Evolutionary conservation across 2,329 filamentous ascomycete genomes (phyloP).

Genomic region (Tympanopsis confertula): DNA sequence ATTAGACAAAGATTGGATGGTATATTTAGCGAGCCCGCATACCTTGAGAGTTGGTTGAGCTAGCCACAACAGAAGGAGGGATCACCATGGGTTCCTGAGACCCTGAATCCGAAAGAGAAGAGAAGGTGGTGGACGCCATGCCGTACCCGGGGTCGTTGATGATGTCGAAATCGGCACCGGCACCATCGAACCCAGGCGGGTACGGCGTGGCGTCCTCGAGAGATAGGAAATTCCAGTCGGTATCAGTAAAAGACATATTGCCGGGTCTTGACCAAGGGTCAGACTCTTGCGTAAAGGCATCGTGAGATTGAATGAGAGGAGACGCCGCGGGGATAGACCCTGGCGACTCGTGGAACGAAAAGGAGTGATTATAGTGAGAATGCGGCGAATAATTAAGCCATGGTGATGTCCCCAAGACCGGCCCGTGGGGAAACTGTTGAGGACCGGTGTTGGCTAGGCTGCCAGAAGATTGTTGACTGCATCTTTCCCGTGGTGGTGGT

Average conservation of each 20-base stretch:
- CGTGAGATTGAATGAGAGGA: too few relatives aligned
- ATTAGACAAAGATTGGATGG: not conserved
- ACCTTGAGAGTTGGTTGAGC: not conserved
- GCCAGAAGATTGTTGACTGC: not conserved
- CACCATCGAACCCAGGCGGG: too few relatives aligned
- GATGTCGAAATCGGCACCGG: too few relatives aligned
- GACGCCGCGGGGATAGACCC: too few relatives aligned
- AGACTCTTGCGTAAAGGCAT: too few relatives aligned
- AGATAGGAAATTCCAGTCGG: too few relatives aligned
- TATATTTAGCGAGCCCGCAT: not conserved
- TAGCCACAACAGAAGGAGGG: too few relatives aligned
- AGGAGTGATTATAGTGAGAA: not conserved
- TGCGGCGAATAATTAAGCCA: not conserved
- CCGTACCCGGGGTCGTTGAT: too few relatives aligned
- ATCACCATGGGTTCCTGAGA: not conserved
- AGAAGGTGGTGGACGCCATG: not conserved
- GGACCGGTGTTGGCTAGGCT: not conserved
- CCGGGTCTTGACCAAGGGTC: too few relatives aligned
- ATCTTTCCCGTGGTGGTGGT: not conserved
- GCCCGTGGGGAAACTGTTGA: not conserved
- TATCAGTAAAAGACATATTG: too few relatives aligned
- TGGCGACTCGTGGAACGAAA: not conserved
- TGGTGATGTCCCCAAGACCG: too few relatives aligned
- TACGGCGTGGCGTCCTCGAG: too few relatives aligned
- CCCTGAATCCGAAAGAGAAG: not conserved